These are phyloP conservation scores for Lasiosphaeriaceae sp. DNA, from an alignment of 495 filamentous ascomycete genomes.

Conservation along the genomic window DNA sequence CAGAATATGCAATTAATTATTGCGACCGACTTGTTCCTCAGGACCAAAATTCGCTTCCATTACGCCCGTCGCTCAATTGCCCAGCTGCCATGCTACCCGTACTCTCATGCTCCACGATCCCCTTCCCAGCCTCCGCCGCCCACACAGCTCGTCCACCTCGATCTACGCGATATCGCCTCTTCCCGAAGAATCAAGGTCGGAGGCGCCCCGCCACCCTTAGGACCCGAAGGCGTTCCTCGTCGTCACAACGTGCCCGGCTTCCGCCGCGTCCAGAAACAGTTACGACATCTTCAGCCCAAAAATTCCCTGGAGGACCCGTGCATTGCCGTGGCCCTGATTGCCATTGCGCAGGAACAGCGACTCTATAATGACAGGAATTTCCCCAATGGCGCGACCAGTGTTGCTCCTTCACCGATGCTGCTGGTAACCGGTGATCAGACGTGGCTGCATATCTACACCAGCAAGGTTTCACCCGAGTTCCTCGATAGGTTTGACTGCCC, in stretches of 20 bases:
- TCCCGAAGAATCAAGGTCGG: conserved; percentile 1
- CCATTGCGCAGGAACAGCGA: conserved; percentile 6
- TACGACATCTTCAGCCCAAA: conserved; percentile 2
- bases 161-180: neutral
- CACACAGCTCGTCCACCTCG: conserved; percentile 2
- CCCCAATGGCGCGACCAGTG: neutral
- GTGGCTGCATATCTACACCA: conserved; percentile 10
- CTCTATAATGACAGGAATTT: neutral
- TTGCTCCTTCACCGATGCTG: conserved; percentile 3
- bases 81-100: conserved; percentile 1
- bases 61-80: conserved; percentile 1
- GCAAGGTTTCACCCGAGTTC: neutral
- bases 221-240: neutral
- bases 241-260: neutral
- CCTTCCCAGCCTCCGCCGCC: conserved; percentile 1
- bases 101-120: neutral
- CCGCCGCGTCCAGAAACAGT: conserved; percentile 1
- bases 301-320: conserved; percentile 3
- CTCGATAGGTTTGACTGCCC: conserved; percentile 4
- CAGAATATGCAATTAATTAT: neutral
- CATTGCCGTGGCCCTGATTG: conserved; percentile 3
- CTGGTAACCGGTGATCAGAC: neutral
- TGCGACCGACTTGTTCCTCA: neutral
- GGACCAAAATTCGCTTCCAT: neutral
- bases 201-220: neutral